Percentiles rank a stretch among this genome's conserved stretches.
phyloP scores from a whole-genome alignment of 2,329 filamentous ascomycete genomes.

The Tolypocladium tundrense region DNA sequence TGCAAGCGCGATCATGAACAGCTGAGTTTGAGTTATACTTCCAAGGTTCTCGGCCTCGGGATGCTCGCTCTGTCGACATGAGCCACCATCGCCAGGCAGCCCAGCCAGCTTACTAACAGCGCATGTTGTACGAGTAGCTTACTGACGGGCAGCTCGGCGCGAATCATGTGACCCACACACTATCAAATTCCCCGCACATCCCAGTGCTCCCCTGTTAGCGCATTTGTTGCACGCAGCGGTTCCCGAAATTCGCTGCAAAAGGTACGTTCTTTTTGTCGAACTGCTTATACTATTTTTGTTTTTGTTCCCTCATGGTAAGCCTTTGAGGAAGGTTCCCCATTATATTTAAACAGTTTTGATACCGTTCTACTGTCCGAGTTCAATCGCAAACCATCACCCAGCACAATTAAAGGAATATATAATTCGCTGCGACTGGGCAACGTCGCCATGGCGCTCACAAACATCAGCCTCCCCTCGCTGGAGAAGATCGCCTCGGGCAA shows the following conservation, averaged over 20 bases:
- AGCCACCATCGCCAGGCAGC: too few species aligned
- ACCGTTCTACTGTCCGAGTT: too few species aligned
- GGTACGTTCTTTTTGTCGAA: too few species aligned
- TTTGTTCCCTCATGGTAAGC: too few species aligned
- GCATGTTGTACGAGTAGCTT: background rate
- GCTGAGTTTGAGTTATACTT: background rate
- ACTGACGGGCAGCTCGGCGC: background rate
- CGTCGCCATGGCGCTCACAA: constrained; percentile 13
- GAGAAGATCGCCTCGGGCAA: constrained; percentile 42
- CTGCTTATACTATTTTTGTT: too few species aligned
- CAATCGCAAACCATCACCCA: background rate
- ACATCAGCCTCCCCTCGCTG: constrained; percentile 20
- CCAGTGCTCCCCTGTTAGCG: background rate
- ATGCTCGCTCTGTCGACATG: background rate
- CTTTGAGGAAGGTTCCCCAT: too few species aligned
- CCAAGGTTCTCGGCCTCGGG: background rate
- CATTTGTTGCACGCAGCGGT: background rate
- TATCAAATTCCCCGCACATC: background rate
- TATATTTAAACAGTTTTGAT: too few species aligned
- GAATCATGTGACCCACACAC: background rate
- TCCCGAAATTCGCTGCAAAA: background rate
- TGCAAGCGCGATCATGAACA: background rate
- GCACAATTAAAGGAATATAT: background rate
- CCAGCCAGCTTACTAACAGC: too few species aligned
- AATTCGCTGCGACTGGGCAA: background rate